A percentile compares a stretch with the other conserved stretches of the same genome.
Evolutionary conservation across 2,329 filamentous ascomycete genomes (phyloP).

Genomic region (Trichoderma harzianum): DNA sequence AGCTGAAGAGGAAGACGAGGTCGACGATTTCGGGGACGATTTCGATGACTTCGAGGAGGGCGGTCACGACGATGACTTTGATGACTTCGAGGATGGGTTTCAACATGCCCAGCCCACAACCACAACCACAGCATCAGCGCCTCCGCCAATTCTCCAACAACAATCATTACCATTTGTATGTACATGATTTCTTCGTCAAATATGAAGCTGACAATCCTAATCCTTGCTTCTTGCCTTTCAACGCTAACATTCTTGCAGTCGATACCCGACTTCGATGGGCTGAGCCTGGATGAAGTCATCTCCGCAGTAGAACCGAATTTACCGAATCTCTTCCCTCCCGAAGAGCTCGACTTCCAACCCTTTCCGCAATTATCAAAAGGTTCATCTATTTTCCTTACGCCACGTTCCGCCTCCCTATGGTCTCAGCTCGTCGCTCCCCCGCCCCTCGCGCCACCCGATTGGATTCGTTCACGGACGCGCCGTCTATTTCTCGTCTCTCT

Average conservation of each 20-base stretch:
- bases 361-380: slow-evolving; percentile 51
- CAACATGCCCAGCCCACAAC: slow-evolving; percentile 46
- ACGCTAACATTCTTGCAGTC: slow-evolving; percentile 42
- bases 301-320: slow-evolving; percentile 64
- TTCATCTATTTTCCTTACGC: slow-evolving; percentile 72
- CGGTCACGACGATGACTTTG: slow-evolving; percentile 54
- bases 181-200: neutral
- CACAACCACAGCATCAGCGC: slow-evolving; percentile 28
- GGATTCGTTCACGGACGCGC: slow-evolving; percentile 93
- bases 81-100: slow-evolving; percentile 72
- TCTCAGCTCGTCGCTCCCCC: slow-evolving; percentile 93
- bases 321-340: slow-evolving; percentile 60
- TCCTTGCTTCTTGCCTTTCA: neutral
- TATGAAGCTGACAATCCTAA: neutral
- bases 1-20: slow-evolving; percentile 30
- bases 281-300: slow-evolving; percentile 59
- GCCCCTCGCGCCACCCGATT: slow-evolving; percentile 91
- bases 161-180: slow-evolving; percentile 47
- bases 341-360: slow-evolving; percentile 49
- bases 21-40: slow-evolving; percentile 48
- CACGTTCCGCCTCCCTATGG: slow-evolving; percentile 88
- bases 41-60: slow-evolving; percentile 63
- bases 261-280: slow-evolving; percentile 63
- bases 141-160: slow-evolving; percentile 31
- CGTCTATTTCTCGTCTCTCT: slow-evolving; percentile 93